A percentile compares a stretch with the other conserved stretches of the same genome.
phyloP scores from a whole-genome alignment of 495 filamentous ascomycete genomes.

The Friedmanniomyces endolithicus region DNA sequence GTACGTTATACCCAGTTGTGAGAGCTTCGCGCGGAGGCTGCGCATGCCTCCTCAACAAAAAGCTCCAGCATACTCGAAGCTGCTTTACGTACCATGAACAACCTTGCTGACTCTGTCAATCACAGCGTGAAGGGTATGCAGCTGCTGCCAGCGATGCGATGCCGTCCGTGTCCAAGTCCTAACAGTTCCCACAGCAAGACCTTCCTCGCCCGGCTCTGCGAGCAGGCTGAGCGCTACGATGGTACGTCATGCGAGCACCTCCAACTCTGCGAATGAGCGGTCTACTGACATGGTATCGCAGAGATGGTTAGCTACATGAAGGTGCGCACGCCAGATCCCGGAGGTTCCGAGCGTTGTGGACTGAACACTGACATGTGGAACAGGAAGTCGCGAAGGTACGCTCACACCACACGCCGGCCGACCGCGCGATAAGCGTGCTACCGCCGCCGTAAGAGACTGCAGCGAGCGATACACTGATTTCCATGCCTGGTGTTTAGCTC shows the following conservation, averaged over 20 bases:
- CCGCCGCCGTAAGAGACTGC: neutral
- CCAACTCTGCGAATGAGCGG: neutral
- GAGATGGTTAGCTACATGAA: slow-evolving; percentile 99
- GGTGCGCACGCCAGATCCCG: slow-evolving; percentile 38
- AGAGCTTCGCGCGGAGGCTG: neutral
- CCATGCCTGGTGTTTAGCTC: slow-evolving; percentile 39
- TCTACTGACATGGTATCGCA: slow-evolving; percentile 22
- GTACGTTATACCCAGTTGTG: slow-evolving; percentile 2
- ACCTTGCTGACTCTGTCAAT: slow-evolving; percentile 7
- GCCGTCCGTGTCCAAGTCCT: slow-evolving; percentile 25
- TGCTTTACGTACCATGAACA: neutral
- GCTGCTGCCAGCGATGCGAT: neutral
- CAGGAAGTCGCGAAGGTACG: slow-evolving; percentile 94
- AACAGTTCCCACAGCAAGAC: slow-evolving; percentile 70
- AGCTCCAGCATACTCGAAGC: neutral
- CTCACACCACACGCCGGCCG: neutral
- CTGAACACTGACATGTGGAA: slow-evolving; percentile 18
- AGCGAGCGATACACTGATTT: neutral
- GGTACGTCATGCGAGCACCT: slow-evolving; percentile 41
- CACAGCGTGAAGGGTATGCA: slow-evolving; percentile 18
- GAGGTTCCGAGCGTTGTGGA: slow-evolving; percentile 7
- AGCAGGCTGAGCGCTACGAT: slow-evolving; percentile 99
- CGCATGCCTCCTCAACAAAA: slow-evolving; percentile 13
- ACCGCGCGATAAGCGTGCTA: slow-evolving; percentile 12
- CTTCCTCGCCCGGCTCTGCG: slow-evolving; percentile 98